phyloP scores from a whole-genome alignment of 2,329 filamentous ascomycete species.

The Pseudogymnoascus sp. region DNA sequence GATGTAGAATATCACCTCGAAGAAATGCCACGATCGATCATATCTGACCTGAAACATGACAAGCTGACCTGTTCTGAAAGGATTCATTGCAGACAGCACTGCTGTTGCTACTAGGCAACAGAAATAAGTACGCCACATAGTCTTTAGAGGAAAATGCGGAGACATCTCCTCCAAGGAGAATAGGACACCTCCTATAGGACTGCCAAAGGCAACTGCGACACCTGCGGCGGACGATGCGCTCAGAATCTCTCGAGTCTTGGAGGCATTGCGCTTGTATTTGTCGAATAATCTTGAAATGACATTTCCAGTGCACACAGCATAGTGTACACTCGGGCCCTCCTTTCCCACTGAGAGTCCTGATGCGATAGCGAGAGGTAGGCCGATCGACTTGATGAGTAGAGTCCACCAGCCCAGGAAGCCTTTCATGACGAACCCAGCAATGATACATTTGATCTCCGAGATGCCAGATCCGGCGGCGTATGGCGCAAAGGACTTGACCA shows the following conservation, averaged over 20 bases:
- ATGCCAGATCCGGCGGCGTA: constrained; percentile 96
- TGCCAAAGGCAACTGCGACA: constrained; percentile 93
- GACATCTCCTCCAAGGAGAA: constrained; percentile 99
- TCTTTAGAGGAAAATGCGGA: constrained; percentile 91
- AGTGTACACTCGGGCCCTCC: constrained; percentile 97
- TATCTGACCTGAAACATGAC: constrained; percentile 99
- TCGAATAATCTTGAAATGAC: constrained; percentile 88
- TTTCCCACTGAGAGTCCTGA: constrained; percentile 94
- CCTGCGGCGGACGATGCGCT: constrained; percentile 92
- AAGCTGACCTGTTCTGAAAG: constrained; percentile 89
- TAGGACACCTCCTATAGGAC: constrained; percentile 90
- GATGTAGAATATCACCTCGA: constrained; percentile 88
- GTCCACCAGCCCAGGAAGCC: constrained; percentile 91
- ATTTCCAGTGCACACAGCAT: constrained; percentile 94
- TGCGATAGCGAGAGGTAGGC: constrained; percentile 82
- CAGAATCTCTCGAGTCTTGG: constrained; percentile 89
- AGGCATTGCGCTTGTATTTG: constrained; percentile 86
- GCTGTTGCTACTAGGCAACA: constrained; percentile 92
- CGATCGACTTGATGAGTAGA: constrained; percentile 86
- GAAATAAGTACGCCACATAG: constrained; percentile 96
- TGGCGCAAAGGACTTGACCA: constrained; percentile 87
- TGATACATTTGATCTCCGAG: constrained; percentile 98
- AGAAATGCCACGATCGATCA: constrained; percentile 95
- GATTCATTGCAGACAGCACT: constrained; percentile 90
- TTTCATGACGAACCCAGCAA: constrained; percentile 98